Evolutionary conservation across 2,329 filamentous ascomycete species (phyloP).

Genomic region (Neopestalotiopsis rosae): DNA sequence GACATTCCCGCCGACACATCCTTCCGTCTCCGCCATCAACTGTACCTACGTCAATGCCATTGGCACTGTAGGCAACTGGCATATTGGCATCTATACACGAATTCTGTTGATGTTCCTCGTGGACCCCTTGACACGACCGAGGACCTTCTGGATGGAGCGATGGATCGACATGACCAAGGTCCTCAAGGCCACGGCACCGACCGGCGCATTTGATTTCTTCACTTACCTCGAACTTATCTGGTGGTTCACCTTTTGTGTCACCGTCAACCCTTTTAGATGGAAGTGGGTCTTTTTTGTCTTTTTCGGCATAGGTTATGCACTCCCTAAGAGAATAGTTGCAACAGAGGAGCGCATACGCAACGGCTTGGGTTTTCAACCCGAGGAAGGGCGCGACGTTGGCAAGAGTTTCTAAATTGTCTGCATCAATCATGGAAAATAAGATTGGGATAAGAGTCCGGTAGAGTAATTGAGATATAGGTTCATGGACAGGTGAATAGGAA

Average conservation of each 20-base stretch:
- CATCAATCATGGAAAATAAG: too few species aligned
- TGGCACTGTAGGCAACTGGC: slow-evolving; percentile 84
- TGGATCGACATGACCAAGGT: slow-evolving; percentile 86
- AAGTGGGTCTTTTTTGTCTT: slow-evolving; percentile 89
- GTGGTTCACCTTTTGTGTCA: slow-evolving; percentile 83
- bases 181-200: slow-evolving; percentile 73
- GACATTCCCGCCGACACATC: slow-evolving; percentile 78
- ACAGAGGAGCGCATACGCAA: slow-evolving; percentile 68
- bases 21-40: slow-evolving; percentile 80
- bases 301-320: slow-evolving; percentile 70
- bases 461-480: too few species aligned
- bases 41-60: slow-evolving; percentile 81
- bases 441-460: too few species aligned
- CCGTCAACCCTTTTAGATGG: slow-evolving; percentile 86
- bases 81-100: slow-evolving; percentile 88
- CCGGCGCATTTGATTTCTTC: slow-evolving; percentile 85
- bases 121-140: slow-evolving; percentile 77
- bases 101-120: slow-evolving; percentile 86
- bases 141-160: slow-evolving; percentile 75
- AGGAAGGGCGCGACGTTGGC: slow-evolving; percentile 35
- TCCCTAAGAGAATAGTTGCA: slow-evolving; percentile 71
- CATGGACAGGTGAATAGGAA: too few species aligned
- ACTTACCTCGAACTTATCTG: slow-evolving; percentile 85
- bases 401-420: slow-evolving; percentile 34
- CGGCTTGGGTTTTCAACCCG: slow-evolving; percentile 48